These are phyloP conservation scores for Catharanthus roseus DNA, from an alignment of 257 asterid genomes.

Conservation along the genomic window DNA sequence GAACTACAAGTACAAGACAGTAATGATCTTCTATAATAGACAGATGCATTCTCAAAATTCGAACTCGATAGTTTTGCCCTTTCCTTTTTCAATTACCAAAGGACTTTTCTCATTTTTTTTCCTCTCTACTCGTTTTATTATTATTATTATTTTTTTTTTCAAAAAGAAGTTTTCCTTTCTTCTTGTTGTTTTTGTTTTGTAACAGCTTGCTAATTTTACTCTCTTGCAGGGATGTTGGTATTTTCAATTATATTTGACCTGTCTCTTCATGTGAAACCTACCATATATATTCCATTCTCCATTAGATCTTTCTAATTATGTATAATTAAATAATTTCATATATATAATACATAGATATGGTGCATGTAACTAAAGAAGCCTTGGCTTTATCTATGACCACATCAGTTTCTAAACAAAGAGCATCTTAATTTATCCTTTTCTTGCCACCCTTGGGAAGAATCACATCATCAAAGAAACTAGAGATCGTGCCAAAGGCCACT, in stretches of 20 bases:
- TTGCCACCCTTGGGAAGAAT: constrained; percentile 13
- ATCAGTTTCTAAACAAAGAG: not conserved
- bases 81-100: too few relatives aligned
- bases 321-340: too few relatives aligned
- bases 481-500: not conserved
- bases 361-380: not conserved
- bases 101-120: too few relatives aligned
- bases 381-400: not conserved
- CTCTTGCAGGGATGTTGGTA: too few relatives aligned
- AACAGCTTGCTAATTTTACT: too few relatives aligned
- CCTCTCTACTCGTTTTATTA: too few relatives aligned
- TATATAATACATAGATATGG: not conserved
- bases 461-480: not conserved
- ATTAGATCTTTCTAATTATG: too few relatives aligned
- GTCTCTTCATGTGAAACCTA: not conserved
- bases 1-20: too few relatives aligned
- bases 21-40: too few relatives aligned
- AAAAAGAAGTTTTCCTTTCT: not conserved
- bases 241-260: not conserved
- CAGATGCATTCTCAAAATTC: too few relatives aligned
- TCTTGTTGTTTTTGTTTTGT: not conserved
- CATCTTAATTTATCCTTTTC: constrained; percentile 6
- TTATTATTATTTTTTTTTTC: too few relatives aligned
- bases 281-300: not conserved
- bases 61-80: not conserved